Conservation (phyloP, 164 flowering plant genomes). For the Berberis thunbergii region DNA sequence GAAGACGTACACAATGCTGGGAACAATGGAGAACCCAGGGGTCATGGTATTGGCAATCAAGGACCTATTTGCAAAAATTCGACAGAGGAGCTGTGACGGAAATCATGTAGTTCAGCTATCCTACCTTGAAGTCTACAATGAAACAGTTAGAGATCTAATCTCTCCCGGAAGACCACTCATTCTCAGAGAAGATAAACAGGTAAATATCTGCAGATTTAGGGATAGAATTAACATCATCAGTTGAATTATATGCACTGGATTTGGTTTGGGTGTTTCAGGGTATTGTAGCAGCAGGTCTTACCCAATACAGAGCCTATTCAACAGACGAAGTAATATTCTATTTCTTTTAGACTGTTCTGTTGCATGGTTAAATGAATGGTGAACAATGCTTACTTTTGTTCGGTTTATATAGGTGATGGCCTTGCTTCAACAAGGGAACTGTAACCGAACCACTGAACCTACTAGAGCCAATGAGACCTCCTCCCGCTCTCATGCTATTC, state of each 20-base stretch:
- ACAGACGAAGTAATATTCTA: slow-evolving; percentile 60
- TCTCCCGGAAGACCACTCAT: slow-evolving; percentile 92
- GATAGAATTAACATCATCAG: background rate
- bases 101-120: slow-evolving; percentile 89
- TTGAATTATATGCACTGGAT: background rate
- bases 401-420: slow-evolving; percentile 65
- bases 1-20: slow-evolving; percentile 92
- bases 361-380: background rate
- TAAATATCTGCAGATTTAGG: slow-evolving; percentile 6
- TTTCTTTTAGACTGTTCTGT: slow-evolving; percentile 1
- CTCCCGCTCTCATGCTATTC: slow-evolving; percentile 91
- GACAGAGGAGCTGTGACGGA: slow-evolving; percentile 82
- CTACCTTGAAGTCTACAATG: slow-evolving; percentile 92
- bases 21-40: slow-evolving; percentile 82
- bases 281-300: slow-evolving; percentile 81
- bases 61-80: slow-evolving; percentile 70
- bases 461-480: slow-evolving; percentile 92
- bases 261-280: slow-evolving; percentile 39
- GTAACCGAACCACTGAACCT: slow-evolving; percentile 87
- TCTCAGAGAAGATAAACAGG: slow-evolving; percentile 96
- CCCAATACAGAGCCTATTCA: slow-evolving; percentile 87
- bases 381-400: background rate
- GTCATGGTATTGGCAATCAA: slow-evolving; percentile 96
- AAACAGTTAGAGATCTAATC: slow-evolving; percentile 81
- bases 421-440: slow-evolving; percentile 80